Conservation (phyloP, 345 rosid species). For the Aquilaria sinensis region DNA sequence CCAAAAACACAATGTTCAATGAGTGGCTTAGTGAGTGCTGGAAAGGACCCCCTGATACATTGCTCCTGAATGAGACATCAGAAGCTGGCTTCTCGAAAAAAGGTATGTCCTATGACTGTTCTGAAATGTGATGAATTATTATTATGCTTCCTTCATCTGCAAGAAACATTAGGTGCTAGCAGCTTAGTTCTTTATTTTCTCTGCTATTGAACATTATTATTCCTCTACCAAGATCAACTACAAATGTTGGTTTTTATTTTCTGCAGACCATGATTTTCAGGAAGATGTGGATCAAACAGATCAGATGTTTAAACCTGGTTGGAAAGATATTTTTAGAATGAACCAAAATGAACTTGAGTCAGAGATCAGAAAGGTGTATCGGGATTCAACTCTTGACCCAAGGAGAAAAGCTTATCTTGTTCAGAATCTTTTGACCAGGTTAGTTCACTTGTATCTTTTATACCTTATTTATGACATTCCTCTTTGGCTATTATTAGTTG, state of each 20-base stretch:
- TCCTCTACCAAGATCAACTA: neutral
- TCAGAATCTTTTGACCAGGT: slow-evolving; percentile 82
- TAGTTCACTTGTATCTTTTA: neutral
- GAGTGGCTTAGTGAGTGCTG: slow-evolving; percentile 70
- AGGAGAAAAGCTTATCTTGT: slow-evolving; percentile 65
- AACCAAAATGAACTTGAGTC: slow-evolving; percentile 68
- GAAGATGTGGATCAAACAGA: slow-evolving; percentile 42
- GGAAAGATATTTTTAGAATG: slow-evolving; percentile 68
- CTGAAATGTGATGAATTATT: neutral
- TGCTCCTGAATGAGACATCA: slow-evolving; percentile 26
- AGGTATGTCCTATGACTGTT: slow-evolving; percentile 23
- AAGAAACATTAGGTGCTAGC: neutral
- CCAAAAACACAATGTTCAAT: slow-evolving; percentile 57
- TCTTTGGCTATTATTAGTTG: no score
- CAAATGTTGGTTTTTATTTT: no score
- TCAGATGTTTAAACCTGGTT: slow-evolving; percentile 52
- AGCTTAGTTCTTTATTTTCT: no score
- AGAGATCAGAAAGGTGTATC: slow-evolving; percentile 63
- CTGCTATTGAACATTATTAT: slow-evolving; percentile 5
- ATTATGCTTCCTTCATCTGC: slow-evolving; percentile 6
- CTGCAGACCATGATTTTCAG: slow-evolving; percentile 32
- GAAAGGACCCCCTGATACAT: slow-evolving; percentile 31
- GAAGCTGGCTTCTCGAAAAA: slow-evolving; percentile 34
- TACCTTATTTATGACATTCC: no score
- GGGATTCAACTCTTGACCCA: slow-evolving; percentile 74